Evolutionary conservation across 1,284 basidiomycete genomes (phyloP).

Genomic region (Apiotrichum sp.): DNA sequence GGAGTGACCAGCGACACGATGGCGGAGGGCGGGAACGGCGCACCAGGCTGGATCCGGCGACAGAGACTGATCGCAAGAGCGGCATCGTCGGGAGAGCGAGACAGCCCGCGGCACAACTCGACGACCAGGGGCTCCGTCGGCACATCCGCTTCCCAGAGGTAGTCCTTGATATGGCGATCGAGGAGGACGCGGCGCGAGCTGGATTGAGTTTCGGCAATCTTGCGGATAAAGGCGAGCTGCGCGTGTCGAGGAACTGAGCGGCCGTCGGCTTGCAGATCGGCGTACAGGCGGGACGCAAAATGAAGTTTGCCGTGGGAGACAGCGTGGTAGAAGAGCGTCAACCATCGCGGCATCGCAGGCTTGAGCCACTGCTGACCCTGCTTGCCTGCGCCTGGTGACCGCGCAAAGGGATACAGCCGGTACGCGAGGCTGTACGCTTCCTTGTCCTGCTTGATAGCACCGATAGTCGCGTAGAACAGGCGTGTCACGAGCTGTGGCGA

Average conservation of each 20-base stretch:
- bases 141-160: constrained; percentile 20
- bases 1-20: constrained; percentile 14
- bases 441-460: constrained; percentile 1
- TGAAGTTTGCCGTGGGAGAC: constrained; percentile 18
- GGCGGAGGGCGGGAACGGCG: constrained; percentile 4
- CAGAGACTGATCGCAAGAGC: constrained; percentile 25
- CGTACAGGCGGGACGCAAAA: constrained; percentile 37
- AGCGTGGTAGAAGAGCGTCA: constrained; percentile 18
- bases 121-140: constrained; percentile 13
- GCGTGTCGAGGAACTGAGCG: constrained; percentile 13
- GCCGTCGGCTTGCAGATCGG: constrained; percentile 33
- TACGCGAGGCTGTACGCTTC: constrained; percentile 20
- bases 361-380: not conserved
- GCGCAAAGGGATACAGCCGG: constrained; percentile 16
- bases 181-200: constrained; percentile 30
- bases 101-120: constrained; percentile 26
- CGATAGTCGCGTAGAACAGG: constrained; percentile 13
- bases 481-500: not conserved
- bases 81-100: constrained; percentile 18
- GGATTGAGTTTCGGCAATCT: constrained; percentile 15
- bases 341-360: constrained; percentile 11
- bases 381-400: not conserved
- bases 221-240: constrained; percentile 24
- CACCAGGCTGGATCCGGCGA: constrained; percentile 9
- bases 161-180: constrained; percentile 39